phyloP scores from a whole-genome alignment of 371 early-diverging fungal species.

The Dinochytrium kinnereticum region DNA sequence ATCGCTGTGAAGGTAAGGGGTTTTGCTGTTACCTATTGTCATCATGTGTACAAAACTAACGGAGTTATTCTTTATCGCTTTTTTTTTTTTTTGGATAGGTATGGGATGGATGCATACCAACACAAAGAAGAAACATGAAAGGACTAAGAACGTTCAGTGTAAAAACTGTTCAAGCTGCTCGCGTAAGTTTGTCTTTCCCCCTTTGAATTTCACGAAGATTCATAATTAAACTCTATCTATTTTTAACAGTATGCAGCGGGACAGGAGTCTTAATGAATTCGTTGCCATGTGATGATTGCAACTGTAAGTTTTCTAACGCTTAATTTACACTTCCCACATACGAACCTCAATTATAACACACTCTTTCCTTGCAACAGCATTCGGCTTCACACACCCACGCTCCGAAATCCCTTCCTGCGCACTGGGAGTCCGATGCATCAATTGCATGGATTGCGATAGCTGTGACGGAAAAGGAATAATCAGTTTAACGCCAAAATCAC shows the following conservation, averaged over 20 bases:
- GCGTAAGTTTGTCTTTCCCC: not conserved
- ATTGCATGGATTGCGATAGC: not conserved
- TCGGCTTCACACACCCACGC: constrained; percentile 3
- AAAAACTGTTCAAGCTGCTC: constrained; percentile 1
- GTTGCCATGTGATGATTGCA: constrained; percentile 1
- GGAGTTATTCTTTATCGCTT: no score
- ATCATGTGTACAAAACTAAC: not conserved
- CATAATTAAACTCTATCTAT: not conserved
- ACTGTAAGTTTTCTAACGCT: not conserved
- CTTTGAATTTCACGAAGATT: not conserved
- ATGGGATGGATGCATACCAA: constrained; percentile 3
- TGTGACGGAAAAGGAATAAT: not conserved
- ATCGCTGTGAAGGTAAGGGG: constrained; percentile 7
- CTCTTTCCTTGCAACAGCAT: not conserved
- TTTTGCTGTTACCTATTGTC: not conserved
- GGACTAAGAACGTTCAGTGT: constrained; percentile 16
- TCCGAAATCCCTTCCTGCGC: not conserved
- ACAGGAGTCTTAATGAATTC: constrained; percentile 9
- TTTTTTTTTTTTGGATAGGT: not conserved
- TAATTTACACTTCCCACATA: not conserved
- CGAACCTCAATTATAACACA: not conserved
- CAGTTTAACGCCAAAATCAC: not conserved
- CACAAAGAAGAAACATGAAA: constrained; percentile 8
- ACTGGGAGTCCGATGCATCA: constrained; percentile 6
- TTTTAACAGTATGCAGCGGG: not conserved